Evolutionary conservation across 805 yeast species (phyloP), one percentile per base, ranked within the genome.

Genomic region (Saturnispora mendoncae): DNA sequence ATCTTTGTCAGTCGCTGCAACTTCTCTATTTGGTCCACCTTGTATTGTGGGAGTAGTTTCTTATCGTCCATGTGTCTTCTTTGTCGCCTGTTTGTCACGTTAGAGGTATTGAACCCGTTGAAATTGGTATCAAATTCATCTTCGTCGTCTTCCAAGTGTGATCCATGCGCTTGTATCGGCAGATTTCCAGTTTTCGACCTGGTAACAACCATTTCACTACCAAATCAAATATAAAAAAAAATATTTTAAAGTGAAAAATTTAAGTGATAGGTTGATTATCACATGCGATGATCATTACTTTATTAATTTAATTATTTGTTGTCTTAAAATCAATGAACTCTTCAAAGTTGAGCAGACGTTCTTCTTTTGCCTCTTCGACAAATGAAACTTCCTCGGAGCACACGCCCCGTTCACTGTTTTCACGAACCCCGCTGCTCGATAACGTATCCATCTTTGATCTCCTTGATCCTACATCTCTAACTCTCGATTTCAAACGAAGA

Each of bases 381-480:
- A 20, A 20, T 15, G 29, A 29, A 15, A 14, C 33, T 6, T 28
- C 33, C 4, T 17, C 39, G 4, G 34, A 15, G 3, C 42, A 29
- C 9, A 36, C 40, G 17, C 50, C 37, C 18, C 32, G 27, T 19
- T 37, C 41, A 9, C 37, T 17, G 9, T 36, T 28, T 30, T 31
- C 24, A 5, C 37, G 33, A 31, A 42, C 49, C 8, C 46, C 59
- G 7, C 46, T 48, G 24, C n/a, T 48, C n/a, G 65, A 61, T 3
- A 56, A 51, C 23, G 36, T 55, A 1, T 47, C 62, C 1, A 41
- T 60, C 5, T 52, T 61, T 38, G 64, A 61, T 33, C 36, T 61
- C 21, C 41, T 61, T 15, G 63, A 58, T 42, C 63, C 64, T 4
- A 45, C 51, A 4, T 37, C 51, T 9, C 26, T 57, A 21, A 53